phyloP scores from a whole-genome alignment of 495 filamentous ascomycete genomes.

The Neurospora sp. region DNA sequence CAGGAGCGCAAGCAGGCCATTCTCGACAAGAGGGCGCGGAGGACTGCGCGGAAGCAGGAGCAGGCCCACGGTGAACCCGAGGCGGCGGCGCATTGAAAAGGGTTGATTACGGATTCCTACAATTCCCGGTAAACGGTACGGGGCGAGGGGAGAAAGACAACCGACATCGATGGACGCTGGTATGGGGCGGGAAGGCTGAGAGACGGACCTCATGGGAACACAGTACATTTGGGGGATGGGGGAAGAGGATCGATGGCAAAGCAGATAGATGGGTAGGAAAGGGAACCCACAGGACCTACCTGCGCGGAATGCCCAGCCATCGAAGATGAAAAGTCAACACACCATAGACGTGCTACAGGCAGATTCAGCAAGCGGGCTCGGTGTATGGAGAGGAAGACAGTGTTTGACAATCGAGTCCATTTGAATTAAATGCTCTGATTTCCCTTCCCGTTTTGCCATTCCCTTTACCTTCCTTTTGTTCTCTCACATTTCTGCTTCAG shows the following conservation, averaged over 20 bases:
- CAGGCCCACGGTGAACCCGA: slow-evolving; percentile 12
- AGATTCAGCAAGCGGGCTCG: not conserved
- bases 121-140: not conserved
- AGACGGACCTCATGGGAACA: not conserved
- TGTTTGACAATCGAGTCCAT: not conserved
- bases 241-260: not conserved
- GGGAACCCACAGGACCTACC: not conserved
- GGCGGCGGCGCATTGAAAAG: slow-evolving; percentile 12
- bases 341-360: not conserved
- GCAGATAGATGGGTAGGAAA: not conserved
- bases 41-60: slow-evolving; percentile 49
- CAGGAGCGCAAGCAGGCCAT: slow-evolving; percentile 64
- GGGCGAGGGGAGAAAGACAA: not conserved
- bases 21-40: slow-evolving; percentile 78
- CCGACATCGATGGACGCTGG: not conserved
- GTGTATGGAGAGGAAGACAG: not conserved
- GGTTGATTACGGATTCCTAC: not conserved
- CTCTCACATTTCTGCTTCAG: not conserved
- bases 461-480: not conserved
- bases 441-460: not conserved
- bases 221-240: not conserved
- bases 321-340: not conserved
- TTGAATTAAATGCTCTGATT: not conserved
- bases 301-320: not conserved
- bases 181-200: not conserved